Evolutionary conservation across 495 filamentous ascomycete species (phyloP), one percentile per base, ranked within the genome.

Genomic region (Patellaria atrata): DNA sequence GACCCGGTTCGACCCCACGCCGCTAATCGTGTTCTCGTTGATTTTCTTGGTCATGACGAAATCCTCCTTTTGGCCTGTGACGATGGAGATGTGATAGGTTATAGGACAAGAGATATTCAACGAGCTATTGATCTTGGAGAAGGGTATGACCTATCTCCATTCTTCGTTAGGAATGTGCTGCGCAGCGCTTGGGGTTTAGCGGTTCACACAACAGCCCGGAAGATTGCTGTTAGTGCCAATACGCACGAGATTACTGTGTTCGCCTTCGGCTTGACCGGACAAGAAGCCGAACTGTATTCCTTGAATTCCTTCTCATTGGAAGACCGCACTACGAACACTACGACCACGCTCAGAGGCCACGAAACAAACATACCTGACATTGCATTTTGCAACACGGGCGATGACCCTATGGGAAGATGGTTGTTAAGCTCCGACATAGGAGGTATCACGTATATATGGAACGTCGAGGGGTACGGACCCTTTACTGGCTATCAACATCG

Each of bases 141-240:
- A 15, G 27, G 34, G 22, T 32, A 39, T 20, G 30, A 58, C 14
- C 50, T 43, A 30, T 53, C 55, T 31, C 64, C 73, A 0, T 79
- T 86, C 52, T 82, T 91, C 37, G 68, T 73, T 45, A 66, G 77
- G 34, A 79, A 77, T 54, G 83, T 94, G 13, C 70, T 65, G 1
- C 56, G 51, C 17, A 86, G 80, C 39, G 87, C 83, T 3, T 97
- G 89, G 89, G 89, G 89, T 1, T 50, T 97, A 22, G 81, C 87
- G 5, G 68, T 89, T 10, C 87, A 96, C 47, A 71, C 76, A 42
- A 62, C 74, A 40, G 75, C 77, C 9, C 67, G 84, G 2, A 54
- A 94, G 23, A 70, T 97, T 34, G 89, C 85, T 0, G 77, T 87
- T 12, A 75, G 77, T 35, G 71, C 79, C 0, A 96, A 97, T 48